Conservation (phyloP, 2,329 filamentous ascomycete species). For the Lasiodiplodia theobromae region DNA sequence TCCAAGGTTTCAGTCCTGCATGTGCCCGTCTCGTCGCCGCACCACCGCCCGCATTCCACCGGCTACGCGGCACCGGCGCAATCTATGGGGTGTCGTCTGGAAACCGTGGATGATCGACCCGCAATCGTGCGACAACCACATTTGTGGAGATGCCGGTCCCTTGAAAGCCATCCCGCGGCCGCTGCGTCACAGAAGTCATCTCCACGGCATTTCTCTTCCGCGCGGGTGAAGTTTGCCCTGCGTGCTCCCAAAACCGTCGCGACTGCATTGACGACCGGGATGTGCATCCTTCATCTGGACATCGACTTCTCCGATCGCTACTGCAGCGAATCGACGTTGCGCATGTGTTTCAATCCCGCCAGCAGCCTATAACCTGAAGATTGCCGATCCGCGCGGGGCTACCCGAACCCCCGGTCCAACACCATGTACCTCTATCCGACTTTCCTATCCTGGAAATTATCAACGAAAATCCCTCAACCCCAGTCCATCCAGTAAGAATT, state of each 20-base stretch:
- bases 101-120: conserved; percentile 14
- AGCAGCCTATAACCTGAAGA: neutral
- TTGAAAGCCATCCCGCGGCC: neutral
- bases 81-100: conserved; percentile 15
- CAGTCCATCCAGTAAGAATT: neutral
- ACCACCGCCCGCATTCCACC: neutral
- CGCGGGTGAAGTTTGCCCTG: neutral
- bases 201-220: neutral
- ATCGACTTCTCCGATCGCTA: neutral
- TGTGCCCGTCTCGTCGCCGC: neutral
- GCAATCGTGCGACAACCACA: conserved; percentile 6
- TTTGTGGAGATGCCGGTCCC: conserved; percentile 8
- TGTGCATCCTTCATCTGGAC: conserved; percentile 9
- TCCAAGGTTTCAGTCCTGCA: conserved; percentile 16
- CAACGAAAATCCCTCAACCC: neutral
- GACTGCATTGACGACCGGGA: conserved; percentile 9
- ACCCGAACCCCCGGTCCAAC: conserved; percentile 4
- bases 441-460: neutral
- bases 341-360: neutral
- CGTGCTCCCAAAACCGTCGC: neutral
- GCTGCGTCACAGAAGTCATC: conserved; percentile 5
- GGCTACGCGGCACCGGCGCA: conserved; percentile 11
- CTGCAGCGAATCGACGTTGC: conserved; percentile 11
- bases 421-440: neutral
- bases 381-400: conserved; percentile 12